These are phyloP conservation scores for Solanum pimpinellifolium DNA, from an alignment of 257 asterid genomes.

Conservation along the genomic window DNA sequence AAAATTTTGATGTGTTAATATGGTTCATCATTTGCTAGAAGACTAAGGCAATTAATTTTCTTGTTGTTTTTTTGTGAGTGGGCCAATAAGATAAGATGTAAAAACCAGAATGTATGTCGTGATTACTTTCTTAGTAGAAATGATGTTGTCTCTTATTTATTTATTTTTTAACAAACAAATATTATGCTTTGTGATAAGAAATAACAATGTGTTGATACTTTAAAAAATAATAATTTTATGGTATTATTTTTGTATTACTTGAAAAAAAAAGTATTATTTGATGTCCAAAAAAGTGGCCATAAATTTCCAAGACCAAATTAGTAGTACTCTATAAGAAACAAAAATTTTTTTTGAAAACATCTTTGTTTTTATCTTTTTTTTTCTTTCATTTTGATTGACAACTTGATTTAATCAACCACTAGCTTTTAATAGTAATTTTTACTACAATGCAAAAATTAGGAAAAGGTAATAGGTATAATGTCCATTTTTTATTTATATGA, in stretches of 20 bases:
- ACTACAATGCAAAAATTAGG: not conserved
- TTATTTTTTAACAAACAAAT: not conserved
- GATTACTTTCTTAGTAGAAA: slow-evolving; percentile 18
- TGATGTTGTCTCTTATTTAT: slow-evolving; percentile 21
- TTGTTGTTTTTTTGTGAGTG: slow-evolving; percentile 2
- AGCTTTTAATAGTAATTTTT: not conserved
- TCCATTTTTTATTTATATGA: not conserved
- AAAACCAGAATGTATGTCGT: slow-evolving; percentile 10
- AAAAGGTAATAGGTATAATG: not conserved
- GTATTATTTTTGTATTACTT: not conserved
- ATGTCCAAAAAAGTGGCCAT: not conserved
- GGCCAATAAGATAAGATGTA: slow-evolving; percentile 12
- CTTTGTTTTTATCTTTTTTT: not conserved
- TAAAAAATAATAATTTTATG: not conserved
- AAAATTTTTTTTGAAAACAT: not conserved
- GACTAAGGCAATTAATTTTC: slow-evolving; percentile 20
- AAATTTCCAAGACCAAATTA: slow-evolving; percentile 1
- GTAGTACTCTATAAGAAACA: not conserved
- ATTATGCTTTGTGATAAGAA: not conserved
- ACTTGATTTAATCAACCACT: not conserved
- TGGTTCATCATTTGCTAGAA: slow-evolving; percentile 15
- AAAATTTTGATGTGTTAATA: not conserved
- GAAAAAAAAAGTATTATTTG: not conserved
- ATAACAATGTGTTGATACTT: not conserved
- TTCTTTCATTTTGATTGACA: not conserved